Percentiles rank a stretch among this genome's conserved stretches.
phyloP scores from a whole-genome alignment of 805 yeast genomes.

The Pichia ethanolica region DNA sequence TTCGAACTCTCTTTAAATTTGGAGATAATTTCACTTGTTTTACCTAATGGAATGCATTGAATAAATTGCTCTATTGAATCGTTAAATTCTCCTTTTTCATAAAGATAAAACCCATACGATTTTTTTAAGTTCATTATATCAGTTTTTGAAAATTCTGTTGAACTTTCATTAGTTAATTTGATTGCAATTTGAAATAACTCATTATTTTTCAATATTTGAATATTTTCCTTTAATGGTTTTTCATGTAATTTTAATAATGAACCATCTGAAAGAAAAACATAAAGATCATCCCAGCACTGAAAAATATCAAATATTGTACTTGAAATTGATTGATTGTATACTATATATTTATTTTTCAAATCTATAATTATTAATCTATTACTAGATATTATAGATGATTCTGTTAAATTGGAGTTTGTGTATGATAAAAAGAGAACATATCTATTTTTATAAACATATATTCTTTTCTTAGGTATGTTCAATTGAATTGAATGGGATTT shows the following conservation, averaged over 20 bases:
- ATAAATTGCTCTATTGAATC: constrained; percentile 73
- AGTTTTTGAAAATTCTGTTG: constrained; percentile 19
- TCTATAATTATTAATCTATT: constrained; percentile 64
- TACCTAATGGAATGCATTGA: constrained; percentile 37
- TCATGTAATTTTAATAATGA: constrained; percentile 61
- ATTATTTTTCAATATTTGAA: constrained; percentile 60
- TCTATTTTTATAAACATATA: constrained; percentile 36
- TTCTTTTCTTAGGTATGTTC: constrained; percentile 47
- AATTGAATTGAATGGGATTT: constrained; percentile 48
- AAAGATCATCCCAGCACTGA: constrained; percentile 47
- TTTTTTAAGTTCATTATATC: constrained; percentile 38
- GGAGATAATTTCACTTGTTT: constrained; percentile 70
- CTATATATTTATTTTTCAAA: constrained; percentile 56
- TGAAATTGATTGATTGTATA: constrained; percentile 63
- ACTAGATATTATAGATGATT: constrained; percentile 26
- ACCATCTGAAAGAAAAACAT: constrained; percentile 68
- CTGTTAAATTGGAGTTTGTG: constrained; percentile 28
- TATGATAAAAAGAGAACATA: constrained; percentile 47
- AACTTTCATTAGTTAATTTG: constrained; percentile 42
- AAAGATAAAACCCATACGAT: constrained; percentile 66
- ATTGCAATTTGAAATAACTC: constrained; percentile 70
- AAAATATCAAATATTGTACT: constrained; percentile 56
- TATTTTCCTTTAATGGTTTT: constrained; percentile 56
- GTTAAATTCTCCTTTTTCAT: constrained; percentile 53
- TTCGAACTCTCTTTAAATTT: constrained; percentile 74